Percentiles rank a stretch among this genome's conserved stretches.
Conservation (phyloP, 805 yeast species). For the Zygoascus ofunaensis region DNA sequence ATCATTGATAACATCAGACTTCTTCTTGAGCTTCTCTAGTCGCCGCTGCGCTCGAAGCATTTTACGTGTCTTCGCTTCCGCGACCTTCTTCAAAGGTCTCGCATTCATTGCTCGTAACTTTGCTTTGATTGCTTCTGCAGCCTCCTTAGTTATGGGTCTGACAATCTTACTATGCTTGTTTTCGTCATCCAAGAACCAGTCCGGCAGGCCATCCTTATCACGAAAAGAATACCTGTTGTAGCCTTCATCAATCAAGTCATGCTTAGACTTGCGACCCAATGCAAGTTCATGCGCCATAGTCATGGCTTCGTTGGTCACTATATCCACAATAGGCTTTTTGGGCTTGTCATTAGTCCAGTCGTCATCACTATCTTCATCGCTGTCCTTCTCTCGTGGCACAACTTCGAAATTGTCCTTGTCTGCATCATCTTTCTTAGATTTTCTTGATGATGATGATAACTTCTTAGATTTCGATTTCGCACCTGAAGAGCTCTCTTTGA, state of each 20-base stretch:
- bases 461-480: background rate
- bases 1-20: conserved; percentile 83
- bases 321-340: conserved; percentile 46
- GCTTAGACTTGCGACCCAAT: conserved; percentile 72
- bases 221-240: conserved; percentile 87
- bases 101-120: conserved; percentile 80
- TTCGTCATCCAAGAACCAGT: conserved; percentile 96
- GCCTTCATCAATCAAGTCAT: conserved; percentile 86
- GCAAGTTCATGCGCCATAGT: conserved; percentile 95
- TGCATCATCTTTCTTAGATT: conserved; percentile 17
- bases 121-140: conserved; percentile 66
- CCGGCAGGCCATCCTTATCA: conserved; percentile 83
- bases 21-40: conserved; percentile 82
- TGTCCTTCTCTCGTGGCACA: conserved; percentile 21
- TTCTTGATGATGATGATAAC: conserved; percentile 1
- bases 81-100: conserved; percentile 96
- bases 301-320: conserved; percentile 95
- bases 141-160: conserved; percentile 94
- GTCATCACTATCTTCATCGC: conserved; percentile 27
- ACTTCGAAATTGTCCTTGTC: conserved; percentile 28
- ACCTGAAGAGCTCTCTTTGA: background rate
- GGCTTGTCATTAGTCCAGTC: conserved; percentile 27
- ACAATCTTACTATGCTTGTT: conserved; percentile 69
- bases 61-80: conserved; percentile 95
- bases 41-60: conserved; percentile 83